A percentile compares a stretch with the other conserved stretches of the same genome.
Evolutionary conservation across 2,329 filamentous ascomycete species (phyloP).

Genomic region (Cytospora chrysosperma): DNA sequence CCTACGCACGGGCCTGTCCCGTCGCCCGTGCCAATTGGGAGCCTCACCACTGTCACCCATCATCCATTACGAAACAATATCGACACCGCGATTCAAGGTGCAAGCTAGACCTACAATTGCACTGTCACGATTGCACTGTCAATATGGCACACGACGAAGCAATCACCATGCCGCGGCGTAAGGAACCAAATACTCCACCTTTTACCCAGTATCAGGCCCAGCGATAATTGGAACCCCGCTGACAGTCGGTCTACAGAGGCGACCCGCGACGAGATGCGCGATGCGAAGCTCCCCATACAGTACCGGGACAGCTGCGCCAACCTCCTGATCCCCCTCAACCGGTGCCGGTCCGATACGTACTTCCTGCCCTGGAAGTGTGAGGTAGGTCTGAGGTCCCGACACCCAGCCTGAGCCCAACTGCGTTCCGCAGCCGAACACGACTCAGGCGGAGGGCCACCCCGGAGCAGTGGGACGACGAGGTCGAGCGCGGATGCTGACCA

Average conservation of each 20-base stretch:
- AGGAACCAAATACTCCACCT: not conserved
- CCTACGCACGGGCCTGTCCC: conserved; percentile 1
- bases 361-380: conserved; percentile 98
- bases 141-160: conserved; percentile 25
- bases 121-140: conserved; percentile 21
- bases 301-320: conserved; percentile 97
- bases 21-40: conserved; percentile 7
- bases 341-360: conserved; percentile 86
- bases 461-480: not conserved
- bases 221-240: not conserved
- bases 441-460: not conserved
- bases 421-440: not conserved
- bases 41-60: conserved; percentile 5
- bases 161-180: conserved; percentile 20
- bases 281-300: conserved; percentile 79
- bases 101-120: conserved; percentile 29
- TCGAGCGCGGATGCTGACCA: conserved; percentile 8
- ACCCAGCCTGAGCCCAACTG: no score
- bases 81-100: conserved; percentile 28
- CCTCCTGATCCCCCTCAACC: conserved; percentile 92
- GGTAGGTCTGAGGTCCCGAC: conserved; percentile 57
- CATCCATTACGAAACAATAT: conserved; percentile 8
- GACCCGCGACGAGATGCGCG: conserved; percentile 89
- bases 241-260: conserved; percentile 54
- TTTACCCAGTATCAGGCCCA: not conserved